Evolutionary conservation across 208 protist species (phyloP).

Genomic region (Leishmania guyanensis): DNA sequence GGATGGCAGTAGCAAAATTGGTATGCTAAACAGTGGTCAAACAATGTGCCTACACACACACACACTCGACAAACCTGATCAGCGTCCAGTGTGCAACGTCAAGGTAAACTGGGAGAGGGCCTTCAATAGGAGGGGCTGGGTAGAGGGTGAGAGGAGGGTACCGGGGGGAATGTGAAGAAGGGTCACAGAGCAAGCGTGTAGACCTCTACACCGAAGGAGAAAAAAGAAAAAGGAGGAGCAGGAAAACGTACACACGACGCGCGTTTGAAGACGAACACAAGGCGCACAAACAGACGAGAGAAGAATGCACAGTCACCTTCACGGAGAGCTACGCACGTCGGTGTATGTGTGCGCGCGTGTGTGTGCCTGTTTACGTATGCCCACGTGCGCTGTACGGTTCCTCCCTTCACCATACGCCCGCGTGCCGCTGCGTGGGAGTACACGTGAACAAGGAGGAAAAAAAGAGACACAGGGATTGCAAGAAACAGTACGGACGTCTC

Average conservation of each 20-base stretch:
- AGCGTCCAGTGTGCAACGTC: not conserved
- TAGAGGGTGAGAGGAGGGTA: not conserved
- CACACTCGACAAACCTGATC: not conserved
- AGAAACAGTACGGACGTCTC: not conserved
- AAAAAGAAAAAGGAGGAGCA: not conserved
- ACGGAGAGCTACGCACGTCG: not conserved
- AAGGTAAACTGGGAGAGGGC: not conserved
- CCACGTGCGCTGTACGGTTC: not conserved
- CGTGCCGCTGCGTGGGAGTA: not conserved
- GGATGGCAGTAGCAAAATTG: not conserved
- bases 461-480: not conserved
- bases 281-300: not conserved
- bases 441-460: not conserved
- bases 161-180: not conserved
- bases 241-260: not conserved
- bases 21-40: not conserved
- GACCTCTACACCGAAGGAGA: not conserved
- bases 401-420: not conserved
- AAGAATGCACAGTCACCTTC: not conserved
- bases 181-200: not conserved
- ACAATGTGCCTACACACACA: not conserved
- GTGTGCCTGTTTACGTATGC: not conserved
- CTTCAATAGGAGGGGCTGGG: not conserved
- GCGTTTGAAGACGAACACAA: not conserved
- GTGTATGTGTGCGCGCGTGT: not conserved